phyloP scores from a whole-genome alignment of 129 eudicot species.

The Dittrichia graveolens region DNA sequence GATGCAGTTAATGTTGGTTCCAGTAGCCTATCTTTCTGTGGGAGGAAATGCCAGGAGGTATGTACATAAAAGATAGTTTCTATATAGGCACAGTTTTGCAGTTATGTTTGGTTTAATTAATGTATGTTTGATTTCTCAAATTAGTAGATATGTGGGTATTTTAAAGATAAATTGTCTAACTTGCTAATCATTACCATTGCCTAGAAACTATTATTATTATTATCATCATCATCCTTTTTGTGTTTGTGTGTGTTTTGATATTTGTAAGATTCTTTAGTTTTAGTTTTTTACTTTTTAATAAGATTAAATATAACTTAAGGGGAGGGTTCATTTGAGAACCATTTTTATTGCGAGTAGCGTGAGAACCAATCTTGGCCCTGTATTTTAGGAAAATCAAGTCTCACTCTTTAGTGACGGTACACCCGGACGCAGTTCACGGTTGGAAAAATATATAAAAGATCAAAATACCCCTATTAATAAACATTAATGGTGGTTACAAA shows the following conservation, averaged over 20 bases:
- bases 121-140: neutral
- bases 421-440: too few relatives aligned
- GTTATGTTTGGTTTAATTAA: neutral
- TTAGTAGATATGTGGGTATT: constrained; percentile 1
- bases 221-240: too few relatives aligned
- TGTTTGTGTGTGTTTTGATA: neutral
- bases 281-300: too few relatives aligned
- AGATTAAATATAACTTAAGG: too few relatives aligned
- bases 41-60: constrained; percentile 81
- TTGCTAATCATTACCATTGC: neutral
- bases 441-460: too few relatives aligned
- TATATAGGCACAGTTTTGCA: neutral
- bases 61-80: constrained; percentile 9
- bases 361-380: too few relatives aligned
- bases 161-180: neutral
- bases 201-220: neutral
- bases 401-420: too few relatives aligned
- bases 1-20: constrained; percentile 36
- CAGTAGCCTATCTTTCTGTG: constrained; percentile 56
- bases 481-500: too few relatives aligned
- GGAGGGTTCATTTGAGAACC: too few relatives aligned
- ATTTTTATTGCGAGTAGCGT: too few relatives aligned
- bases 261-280: neutral
- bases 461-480: too few relatives aligned
- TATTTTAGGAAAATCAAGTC: too few relatives aligned